A percentile compares a stretch with the other conserved stretches of the same genome.
Conservation (phyloP, 495 filamentous ascomycete genomes). For the Xylaria intraflava region DNA sequence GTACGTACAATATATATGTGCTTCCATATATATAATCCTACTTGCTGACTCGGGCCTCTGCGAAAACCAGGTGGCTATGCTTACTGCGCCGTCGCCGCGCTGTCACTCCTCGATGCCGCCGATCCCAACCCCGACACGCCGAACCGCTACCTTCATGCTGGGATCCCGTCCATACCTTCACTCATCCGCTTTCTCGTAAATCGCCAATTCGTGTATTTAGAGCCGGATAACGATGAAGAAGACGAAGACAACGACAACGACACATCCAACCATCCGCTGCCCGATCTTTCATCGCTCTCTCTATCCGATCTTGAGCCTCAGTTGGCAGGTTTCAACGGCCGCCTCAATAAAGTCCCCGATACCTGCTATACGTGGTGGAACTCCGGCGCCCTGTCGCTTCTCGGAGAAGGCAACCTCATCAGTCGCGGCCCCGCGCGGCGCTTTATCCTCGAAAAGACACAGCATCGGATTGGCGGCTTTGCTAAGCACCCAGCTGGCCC, state of each 20-base stretch:
- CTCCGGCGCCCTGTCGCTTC: constrained; percentile 60
- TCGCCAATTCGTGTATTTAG: constrained; percentile 54
- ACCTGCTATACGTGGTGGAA: constrained; percentile 97
- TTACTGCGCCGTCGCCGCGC: constrained; percentile 72
- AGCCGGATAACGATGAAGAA: constrained; percentile 45
- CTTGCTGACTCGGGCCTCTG: constrained; percentile 9
- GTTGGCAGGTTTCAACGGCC: constrained; percentile 69
- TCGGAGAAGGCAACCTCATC: constrained; percentile 57
- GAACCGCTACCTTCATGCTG: constrained; percentile 24
- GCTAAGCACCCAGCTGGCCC: constrained; percentile 72
- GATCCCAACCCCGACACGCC: constrained; percentile 25
- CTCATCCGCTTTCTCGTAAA: constrained; percentile 46
- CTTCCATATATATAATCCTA: neutral
- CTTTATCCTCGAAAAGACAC: constrained; percentile 83
- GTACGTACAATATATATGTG: constrained; percentile 40
- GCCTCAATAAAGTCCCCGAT: constrained; percentile 81
- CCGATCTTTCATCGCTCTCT: constrained; percentile 33
- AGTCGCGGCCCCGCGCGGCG: constrained; percentile 54
- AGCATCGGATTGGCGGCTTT: constrained; percentile 87
- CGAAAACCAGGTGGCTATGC: constrained; percentile 66
- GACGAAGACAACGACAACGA: constrained; percentile 37
- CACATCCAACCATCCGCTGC: constrained; percentile 25
- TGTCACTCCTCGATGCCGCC: constrained; percentile 58
- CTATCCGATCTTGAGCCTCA: constrained; percentile 22
- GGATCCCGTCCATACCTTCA: constrained; percentile 30